These are phyloP conservation scores for Gigaspora rosea DNA, from an alignment of 192 early-diverging fungal species.

Conservation along the genomic window DNA sequence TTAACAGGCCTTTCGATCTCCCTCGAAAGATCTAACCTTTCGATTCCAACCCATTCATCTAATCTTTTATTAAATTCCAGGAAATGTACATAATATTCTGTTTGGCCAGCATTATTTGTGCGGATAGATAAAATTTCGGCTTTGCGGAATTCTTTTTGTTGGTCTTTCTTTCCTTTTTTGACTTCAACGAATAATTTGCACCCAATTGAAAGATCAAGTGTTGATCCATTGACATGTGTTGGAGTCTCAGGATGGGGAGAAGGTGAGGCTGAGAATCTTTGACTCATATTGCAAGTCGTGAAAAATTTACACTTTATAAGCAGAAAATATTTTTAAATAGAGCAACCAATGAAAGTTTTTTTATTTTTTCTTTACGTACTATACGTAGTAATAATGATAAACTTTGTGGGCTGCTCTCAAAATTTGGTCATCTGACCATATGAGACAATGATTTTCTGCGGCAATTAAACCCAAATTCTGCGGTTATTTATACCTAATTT, in stretches of 20 bases:
- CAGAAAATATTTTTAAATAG: too few relatives aligned
- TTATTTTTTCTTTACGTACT: too few relatives aligned
- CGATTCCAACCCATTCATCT: constrained; percentile 89
- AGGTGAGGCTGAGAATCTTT: constrained; percentile 7
- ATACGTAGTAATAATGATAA: too few relatives aligned
- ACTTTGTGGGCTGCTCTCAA: too few relatives aligned
- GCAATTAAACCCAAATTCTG: too few relatives aligned
- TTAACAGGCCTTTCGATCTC: constrained; percentile 69
- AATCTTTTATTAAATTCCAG: constrained; percentile 97
- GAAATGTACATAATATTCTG: constrained; percentile 95
- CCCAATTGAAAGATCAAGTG: constrained; percentile 45
- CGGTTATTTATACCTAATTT: too few relatives aligned
- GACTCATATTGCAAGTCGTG: not conserved
- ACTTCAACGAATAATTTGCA: constrained; percentile 63
- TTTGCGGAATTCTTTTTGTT: constrained; percentile 62
- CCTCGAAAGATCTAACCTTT: constrained; percentile 65
- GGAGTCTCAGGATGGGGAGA: constrained; percentile 9
- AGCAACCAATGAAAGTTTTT: too few relatives aligned
- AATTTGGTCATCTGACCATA: too few relatives aligned
- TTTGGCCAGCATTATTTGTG: constrained; percentile 45
- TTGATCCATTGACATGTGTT: not conserved
- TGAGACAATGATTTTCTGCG: too few relatives aligned
- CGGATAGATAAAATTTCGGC: constrained; percentile 88
- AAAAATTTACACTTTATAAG: too few relatives aligned
- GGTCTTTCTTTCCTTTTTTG: constrained; percentile 40